Evolutionary conservation across 1,284 basidiomycete species (phyloP), one percentile per base, ranked within the genome.

Genomic region (Heterobasidion occidentale): DNA sequence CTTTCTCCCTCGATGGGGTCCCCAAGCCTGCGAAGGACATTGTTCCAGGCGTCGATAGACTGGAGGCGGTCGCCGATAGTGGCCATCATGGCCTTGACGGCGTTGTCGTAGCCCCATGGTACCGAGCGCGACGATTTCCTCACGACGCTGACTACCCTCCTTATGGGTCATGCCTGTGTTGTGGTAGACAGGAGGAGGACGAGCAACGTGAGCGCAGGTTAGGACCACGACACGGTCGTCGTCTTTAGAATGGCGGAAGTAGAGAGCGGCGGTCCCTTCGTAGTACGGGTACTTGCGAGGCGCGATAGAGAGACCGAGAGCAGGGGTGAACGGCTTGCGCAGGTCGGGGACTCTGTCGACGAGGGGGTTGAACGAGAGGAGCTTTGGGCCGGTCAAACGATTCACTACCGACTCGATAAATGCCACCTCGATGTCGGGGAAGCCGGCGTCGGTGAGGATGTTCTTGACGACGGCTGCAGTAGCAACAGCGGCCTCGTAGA

Each of bases 101-200:
- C 66, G 52, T 68, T 62, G 42, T 58, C 51, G 62, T 65, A 74
- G 53, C 56, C 56, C 65, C 53, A 15, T 56, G 59, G 5, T 63
- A 44, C 73, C 73, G 60, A 72, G 70, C 20, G 59, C 64, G 58
- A 74, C 58, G 59, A 75, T 62, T 49, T 73, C 62, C 66, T 74
- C 67, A 53, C 63, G 69, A 56, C 59, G 51, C 60, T 66, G 64
- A 61, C 62, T 66, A 46, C 52, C 61, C 4, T 27, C 4, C 27
- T 27, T 27, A 27, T 27, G 27, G 36, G 63, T 59, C 55, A 63
- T 55, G 61, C 54, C 61, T 59, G 57, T 67, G 64, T 72, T 69
- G 48, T 36, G 42, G 59, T 62, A 62, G 38, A 59, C 55, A 54
- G 64, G 58, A 63, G 67, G 65, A 20, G 59, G 53, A 36, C 53